Evolutionary conservation across 2,329 filamentous ascomycete species (phyloP), one percentile per base, ranked within the genome.

Genomic region (Acarospora socialis): DNA sequence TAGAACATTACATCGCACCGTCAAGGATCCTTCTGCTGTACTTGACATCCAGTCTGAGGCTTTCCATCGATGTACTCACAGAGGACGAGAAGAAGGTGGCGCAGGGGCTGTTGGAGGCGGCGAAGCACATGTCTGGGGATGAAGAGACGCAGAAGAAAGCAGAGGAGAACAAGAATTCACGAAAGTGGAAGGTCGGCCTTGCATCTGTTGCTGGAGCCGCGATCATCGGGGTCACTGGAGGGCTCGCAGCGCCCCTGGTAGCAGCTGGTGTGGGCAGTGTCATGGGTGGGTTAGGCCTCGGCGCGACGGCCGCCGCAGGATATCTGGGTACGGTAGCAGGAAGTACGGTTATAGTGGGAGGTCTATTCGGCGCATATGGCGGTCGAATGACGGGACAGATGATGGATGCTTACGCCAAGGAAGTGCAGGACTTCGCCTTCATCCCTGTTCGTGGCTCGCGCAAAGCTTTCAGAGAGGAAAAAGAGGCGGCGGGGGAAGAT

Each of bases 351-450:
- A 61, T 79, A 19, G 73, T 86, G 18, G 82, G 81, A 10, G 70
- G 74, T 17, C 57, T 92, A 27, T 90, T 92, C 46, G 83, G 83
- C 6, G 77, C 84, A 21, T 87, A 84, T 49, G 76, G 77, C 27
- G 70, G 73, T 2, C 69, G 74, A 20, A 81, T 84, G 60, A 76
- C 77, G 0, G 69, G 71, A 33, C 75, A 82, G 54, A 78, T 80
- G 59, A 77, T 90, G 62, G 80, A 87, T 42, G 63, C 73, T 6
- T 87, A 83, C 47, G 66, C 75, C 8, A 73, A 73, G 46, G 79
- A 87, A 40, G 73, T 92, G 9, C 70, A 77, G 43, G 81, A 92
- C 46, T 86, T 90, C 49, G 79, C 69, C 0, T 77, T 92, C 44
- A 51, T 87, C 4, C 77, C 80, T 0, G 58, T 87, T 6, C 66